Conservation (phyloP, 2,329 filamentous ascomycete genomes). For the Fusarium veterinarium region DNA sequence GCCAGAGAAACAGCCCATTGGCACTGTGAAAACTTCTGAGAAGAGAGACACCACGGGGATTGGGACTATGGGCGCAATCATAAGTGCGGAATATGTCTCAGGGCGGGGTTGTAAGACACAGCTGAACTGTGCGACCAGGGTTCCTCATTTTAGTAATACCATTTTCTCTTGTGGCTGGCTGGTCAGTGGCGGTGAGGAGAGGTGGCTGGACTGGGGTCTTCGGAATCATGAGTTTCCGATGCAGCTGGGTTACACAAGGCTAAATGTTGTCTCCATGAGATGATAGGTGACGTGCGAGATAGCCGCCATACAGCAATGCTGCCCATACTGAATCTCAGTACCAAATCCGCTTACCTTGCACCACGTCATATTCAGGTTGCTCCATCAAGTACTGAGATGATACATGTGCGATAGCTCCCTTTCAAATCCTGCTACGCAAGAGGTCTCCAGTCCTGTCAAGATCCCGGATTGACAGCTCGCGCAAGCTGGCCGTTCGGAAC, state of each 20-base stretch:
- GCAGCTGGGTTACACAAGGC: background rate
- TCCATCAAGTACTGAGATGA: too few relatives aligned
- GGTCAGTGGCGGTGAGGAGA: background rate
- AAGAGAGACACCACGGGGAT: too few relatives aligned
- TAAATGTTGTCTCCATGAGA: rapidly evolving
- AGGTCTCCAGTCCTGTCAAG: too few relatives aligned
- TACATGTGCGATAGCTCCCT: too few relatives aligned
- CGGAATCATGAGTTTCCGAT: background rate
- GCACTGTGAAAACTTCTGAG: rapidly evolving
- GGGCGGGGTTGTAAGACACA: background rate
- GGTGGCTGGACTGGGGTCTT: background rate
- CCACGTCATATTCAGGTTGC: too few relatives aligned
- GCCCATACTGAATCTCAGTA: too few relatives aligned
- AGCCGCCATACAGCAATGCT: background rate
- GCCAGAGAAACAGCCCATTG: rapidly evolving
- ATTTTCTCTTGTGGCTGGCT: background rate
- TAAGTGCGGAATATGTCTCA: too few relatives aligned
- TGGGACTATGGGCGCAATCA: too few relatives aligned
- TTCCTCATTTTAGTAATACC: too few relatives aligned
- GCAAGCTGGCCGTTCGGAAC: background rate
- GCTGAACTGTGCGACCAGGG: background rate
- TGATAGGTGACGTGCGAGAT: background rate
- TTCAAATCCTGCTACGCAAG: too few relatives aligned
- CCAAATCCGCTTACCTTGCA: too few relatives aligned
- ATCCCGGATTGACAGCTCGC: background rate